A percentile compares a stretch with the other conserved stretches of the same genome.
Conservation (phyloP, 2,329 filamentous ascomycete species). For the Claviceps fusiformis region DNA sequence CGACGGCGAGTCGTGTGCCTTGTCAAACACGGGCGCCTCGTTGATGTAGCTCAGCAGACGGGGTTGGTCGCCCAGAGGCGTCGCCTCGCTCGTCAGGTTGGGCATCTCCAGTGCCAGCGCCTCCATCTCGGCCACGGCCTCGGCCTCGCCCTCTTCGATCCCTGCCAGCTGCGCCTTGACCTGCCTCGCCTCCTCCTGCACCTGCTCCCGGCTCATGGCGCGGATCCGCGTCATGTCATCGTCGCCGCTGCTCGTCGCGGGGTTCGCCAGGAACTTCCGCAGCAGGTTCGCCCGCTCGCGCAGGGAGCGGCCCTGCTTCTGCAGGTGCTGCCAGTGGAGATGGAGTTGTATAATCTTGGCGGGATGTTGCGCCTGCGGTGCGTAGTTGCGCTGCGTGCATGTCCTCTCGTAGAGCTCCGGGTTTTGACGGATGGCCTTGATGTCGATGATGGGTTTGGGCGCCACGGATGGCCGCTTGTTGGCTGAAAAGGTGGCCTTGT, state of each 20-base stretch:
- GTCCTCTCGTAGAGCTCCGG: conserved; percentile 69
- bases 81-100: conserved; percentile 67
- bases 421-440: conserved; percentile 83
- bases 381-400: conserved; percentile 76
- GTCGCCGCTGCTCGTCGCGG: conserved; percentile 31
- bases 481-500: conserved; percentile 13
- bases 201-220: conserved; percentile 30
- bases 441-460: conserved; percentile 66
- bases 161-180: conserved; percentile 49
- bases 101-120: conserved; percentile 65
- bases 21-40: conserved; percentile 36
- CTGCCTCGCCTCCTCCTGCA: conserved; percentile 49
- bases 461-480: conserved; percentile 50
- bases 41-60: conserved; percentile 67
- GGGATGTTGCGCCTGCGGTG: conserved; percentile 37
- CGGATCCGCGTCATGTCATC: conserved; percentile 23
- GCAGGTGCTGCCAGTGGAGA: conserved; percentile 44
- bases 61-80: conserved; percentile 56
- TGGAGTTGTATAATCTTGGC: conserved; percentile 41
- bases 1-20: conserved; percentile 19
- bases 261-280: conserved; percentile 39
- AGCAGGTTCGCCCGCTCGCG: conserved; percentile 55
- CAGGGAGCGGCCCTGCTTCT: conserved; percentile 44
- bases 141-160: conserved; percentile 49
- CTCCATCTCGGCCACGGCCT: conserved; percentile 52